Percentiles rank a stretch among this genome's conserved stretches.
These are phyloP conservation scores for Calocybe cyanea DNA, from an alignment of 768 basidiomycete genomes.

Conservation along the genomic window DNA sequence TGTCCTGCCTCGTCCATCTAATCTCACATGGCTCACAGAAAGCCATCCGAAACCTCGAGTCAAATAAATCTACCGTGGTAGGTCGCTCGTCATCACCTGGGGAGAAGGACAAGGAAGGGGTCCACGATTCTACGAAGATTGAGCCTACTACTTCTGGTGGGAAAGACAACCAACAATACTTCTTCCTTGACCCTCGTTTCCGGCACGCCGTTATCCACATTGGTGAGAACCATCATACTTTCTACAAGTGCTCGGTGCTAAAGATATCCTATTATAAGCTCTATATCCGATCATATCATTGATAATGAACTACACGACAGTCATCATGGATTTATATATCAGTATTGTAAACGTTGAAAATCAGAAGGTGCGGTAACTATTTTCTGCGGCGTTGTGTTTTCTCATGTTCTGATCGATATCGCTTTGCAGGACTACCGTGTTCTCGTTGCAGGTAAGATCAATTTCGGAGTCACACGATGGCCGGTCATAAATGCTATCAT, in stretches of 20 bases:
- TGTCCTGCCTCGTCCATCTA: not conserved
- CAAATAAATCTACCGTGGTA: not conserved
- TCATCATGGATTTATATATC: constrained; percentile 7
- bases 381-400: not conserved
- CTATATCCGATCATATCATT: constrained; percentile 8
- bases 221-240: not conserved
- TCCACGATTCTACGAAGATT: not conserved
- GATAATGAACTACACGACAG: constrained; percentile 7
- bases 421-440: not conserved
- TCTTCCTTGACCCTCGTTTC: constrained; percentile 1
- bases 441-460: constrained; percentile 1
- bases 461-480: not conserved
- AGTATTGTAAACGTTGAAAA: not conserved
- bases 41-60: not conserved
- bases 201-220: constrained; percentile 4
- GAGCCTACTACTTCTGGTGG: too few relatives aligned
- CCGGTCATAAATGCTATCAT: not conserved
- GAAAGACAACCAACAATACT: not conserved
- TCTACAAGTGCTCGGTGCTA: not conserved
- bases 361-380: not conserved
- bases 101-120: not conserved
- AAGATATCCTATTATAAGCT: not conserved
- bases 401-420: not conserved
- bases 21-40: not conserved
- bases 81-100: not conserved